Percentiles rank a stretch among this genome's conserved stretches.
These are phyloP conservation scores for Penicillium sp. DNA, from an alignment of 2,329 filamentous ascomycete genomes.

Conservation along the genomic window DNA sequence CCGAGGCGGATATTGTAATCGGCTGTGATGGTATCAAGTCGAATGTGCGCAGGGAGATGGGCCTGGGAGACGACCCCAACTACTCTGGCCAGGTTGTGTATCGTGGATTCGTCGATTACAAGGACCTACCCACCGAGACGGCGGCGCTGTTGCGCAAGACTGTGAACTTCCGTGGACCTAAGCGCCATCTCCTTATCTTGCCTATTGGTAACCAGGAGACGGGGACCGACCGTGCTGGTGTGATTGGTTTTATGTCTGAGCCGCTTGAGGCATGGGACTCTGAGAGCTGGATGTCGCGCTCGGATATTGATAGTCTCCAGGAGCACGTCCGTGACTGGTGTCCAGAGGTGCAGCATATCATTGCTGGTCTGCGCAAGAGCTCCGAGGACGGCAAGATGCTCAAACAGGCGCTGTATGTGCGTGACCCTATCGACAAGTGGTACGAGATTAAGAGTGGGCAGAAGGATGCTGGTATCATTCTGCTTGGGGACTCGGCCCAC, in stretches of 20 bases:
- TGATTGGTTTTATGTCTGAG: conserved; percentile 42
- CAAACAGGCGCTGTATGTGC: conserved; percentile 37
- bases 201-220: conserved; percentile 39
- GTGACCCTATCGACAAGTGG: conserved; percentile 34
- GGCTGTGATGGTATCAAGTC: conserved; percentile 53
- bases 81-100: conserved; percentile 41
- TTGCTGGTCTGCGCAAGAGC: conserved; percentile 30
- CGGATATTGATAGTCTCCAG: conserved; percentile 33
- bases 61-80: conserved; percentile 29
- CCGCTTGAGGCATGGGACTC: conserved; percentile 36
- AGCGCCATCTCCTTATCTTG: conserved; percentile 36
- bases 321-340: conserved; percentile 37
- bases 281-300: conserved; percentile 36
- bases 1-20: conserved; percentile 45
- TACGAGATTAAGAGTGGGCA: conserved; percentile 27
- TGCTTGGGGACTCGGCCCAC: conserved; percentile 35
- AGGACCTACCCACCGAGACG: conserved; percentile 31
- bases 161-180: conserved; percentile 36
- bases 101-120: conserved; percentile 37
- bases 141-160: conserved; percentile 32
- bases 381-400: conserved; percentile 33
- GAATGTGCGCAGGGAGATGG: conserved; percentile 38
- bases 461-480: conserved; percentile 29
- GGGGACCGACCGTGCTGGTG: conserved; percentile 30
- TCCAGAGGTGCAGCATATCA: conserved; percentile 33